Percentiles rank a stretch among this genome's conserved stretches.
These are phyloP conservation scores for Alternaria ethzedia DNA, from an alignment of 2,329 filamentous ascomycete genomes.

Conservation along the genomic window DNA sequence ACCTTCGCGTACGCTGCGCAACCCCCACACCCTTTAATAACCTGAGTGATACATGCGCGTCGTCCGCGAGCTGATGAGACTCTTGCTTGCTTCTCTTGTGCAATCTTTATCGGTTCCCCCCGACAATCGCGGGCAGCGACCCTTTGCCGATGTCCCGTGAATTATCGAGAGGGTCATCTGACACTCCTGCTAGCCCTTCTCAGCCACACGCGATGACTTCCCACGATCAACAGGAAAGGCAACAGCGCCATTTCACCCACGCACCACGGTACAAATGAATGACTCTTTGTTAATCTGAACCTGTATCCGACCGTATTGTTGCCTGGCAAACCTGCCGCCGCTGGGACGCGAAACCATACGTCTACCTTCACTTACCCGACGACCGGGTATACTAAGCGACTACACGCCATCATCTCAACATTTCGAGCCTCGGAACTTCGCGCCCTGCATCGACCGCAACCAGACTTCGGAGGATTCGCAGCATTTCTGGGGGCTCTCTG, in stretches of 20 bases:
- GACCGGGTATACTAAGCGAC: slow-evolving; percentile 26
- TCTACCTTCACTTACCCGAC: slow-evolving; percentile 29
- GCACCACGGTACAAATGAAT: slow-evolving; percentile 6
- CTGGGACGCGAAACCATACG: slow-evolving; percentile 24
- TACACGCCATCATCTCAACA: slow-evolving; percentile 12
- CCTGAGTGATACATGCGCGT: not conserved
- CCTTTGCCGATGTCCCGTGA: slow-evolving; percentile 2
- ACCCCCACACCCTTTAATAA: not conserved
- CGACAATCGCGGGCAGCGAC: not conserved
- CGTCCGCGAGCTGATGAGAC: not conserved
- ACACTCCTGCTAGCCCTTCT: slow-evolving; percentile 25
- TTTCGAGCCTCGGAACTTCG: not conserved
- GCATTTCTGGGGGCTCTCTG: not conserved
- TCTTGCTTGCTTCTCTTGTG: slow-evolving; percentile 6
- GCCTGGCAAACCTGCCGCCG: slow-evolving; percentile 9
- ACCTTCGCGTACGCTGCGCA: not conserved
- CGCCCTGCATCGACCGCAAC: not conserved
- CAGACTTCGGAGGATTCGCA: not conserved
- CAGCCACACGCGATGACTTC: slow-evolving; percentile 27
- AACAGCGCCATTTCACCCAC: slow-evolving; percentile 17
- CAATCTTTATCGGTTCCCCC: not conserved
- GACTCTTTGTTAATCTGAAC: not conserved
- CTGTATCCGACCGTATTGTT: slow-evolving; percentile 14
- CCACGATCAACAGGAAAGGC: slow-evolving; percentile 25
- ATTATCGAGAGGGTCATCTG: slow-evolving; percentile 29